These are phyloP conservation scores for Forsythia suspensa DNA, from an alignment of 257 asterid species.

Conservation along the genomic window DNA sequence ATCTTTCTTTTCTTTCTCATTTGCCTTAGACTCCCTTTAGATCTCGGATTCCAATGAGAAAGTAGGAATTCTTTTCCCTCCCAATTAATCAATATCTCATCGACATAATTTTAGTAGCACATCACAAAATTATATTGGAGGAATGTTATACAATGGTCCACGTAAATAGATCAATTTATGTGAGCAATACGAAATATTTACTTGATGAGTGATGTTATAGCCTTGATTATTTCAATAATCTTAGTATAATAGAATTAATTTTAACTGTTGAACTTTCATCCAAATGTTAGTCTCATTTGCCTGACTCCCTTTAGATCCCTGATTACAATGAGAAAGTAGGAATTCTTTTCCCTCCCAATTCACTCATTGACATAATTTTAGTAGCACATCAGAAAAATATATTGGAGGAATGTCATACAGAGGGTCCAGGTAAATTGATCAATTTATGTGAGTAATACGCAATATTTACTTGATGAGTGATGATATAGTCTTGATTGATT, in stretches of 20 bases:
- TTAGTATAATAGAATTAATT: neutral
- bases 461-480: neutral
- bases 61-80: neutral
- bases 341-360: neutral
- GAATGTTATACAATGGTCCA: neutral
- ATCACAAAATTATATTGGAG: neutral
- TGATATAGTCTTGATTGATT: neutral
- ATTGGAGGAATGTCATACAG: too few relatives aligned
- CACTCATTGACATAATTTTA: neutral
- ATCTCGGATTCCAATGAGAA: neutral
- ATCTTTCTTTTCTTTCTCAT: neutral
- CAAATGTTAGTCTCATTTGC: neutral
- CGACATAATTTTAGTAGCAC: constrained; percentile 1
- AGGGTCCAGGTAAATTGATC: neutral
- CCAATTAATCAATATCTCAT: neutral
- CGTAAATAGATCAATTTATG: neutral
- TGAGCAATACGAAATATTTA: neutral
- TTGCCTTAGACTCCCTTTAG: neutral
- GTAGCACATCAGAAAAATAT: neutral
- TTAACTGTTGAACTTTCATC: neutral
- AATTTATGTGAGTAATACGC: neutral
- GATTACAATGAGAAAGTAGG: neutral
- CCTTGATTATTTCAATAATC: neutral
- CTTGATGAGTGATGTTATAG: neutral
- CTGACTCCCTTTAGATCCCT: neutral